Conservation (phyloP, 257 asterid genomes). For the Thymus mandschuricus region DNA sequence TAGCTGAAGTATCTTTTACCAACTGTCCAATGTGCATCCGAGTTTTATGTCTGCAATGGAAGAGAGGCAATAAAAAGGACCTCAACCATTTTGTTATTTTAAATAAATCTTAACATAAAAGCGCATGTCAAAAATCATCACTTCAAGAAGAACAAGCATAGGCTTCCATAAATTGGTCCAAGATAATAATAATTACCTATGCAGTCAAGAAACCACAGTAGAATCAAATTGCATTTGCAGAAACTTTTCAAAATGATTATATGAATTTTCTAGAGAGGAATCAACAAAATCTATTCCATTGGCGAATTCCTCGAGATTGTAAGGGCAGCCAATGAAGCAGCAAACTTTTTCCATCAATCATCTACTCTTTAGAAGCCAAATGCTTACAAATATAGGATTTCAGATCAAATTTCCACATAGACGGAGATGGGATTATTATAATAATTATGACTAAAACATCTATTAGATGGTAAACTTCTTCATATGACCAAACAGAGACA, state of each 20-base stretch:
- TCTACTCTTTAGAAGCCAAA: not conserved
- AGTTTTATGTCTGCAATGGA: conserved; percentile 73
- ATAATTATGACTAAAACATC: not conserved
- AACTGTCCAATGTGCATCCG: conserved; percentile 76
- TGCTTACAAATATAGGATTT: not conserved
- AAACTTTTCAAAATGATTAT: conserved; percentile 2
- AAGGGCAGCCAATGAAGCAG: not conserved
- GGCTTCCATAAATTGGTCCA: not conserved
- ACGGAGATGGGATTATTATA: not conserved
- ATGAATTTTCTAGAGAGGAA: not conserved
- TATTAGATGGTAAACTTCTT: not conserved
- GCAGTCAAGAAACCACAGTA: not conserved
- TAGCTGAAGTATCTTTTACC: conserved; percentile 82
- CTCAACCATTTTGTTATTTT: conserved; percentile 13
- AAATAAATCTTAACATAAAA: conserved; percentile 7
- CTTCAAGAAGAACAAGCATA: conserved; percentile 18
- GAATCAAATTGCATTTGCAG: not conserved
- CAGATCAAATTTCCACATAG: not conserved
- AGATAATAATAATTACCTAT: not conserved
- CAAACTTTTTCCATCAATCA: not conserved
- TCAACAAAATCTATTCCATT: not conserved
- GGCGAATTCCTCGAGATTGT: not conserved
- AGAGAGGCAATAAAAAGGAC: conserved; percentile 29
- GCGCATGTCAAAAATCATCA: conserved; percentile 3
- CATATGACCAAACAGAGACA: not conserved